These are phyloP conservation scores for Entonaema liquescens DNA, from an alignment of 495 filamentous ascomycete species.

Conservation along the genomic window DNA sequence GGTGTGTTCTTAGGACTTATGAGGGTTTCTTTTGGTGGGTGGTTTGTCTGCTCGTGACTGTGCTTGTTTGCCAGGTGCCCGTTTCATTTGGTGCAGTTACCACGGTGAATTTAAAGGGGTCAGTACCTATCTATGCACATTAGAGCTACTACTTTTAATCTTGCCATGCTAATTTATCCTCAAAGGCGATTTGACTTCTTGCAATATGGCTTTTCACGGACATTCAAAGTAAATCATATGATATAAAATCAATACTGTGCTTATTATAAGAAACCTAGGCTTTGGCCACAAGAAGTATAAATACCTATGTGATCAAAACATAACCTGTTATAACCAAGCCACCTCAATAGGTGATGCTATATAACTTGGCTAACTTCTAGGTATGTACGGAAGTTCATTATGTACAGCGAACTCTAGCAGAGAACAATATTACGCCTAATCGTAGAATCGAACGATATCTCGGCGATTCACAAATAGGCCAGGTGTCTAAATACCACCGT, in stretches of 20 bases:
- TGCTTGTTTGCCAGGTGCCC: too few relatives aligned
- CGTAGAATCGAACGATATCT: neutral
- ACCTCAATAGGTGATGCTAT: constrained; percentile 1
- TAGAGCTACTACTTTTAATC: neutral
- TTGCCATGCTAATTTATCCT: neutral
- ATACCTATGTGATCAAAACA: neutral
- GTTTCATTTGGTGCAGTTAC: too few relatives aligned
- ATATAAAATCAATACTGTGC: neutral
- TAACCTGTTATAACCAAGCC: neutral
- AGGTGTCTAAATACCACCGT: constrained; percentile 21
- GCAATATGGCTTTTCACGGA: neutral
- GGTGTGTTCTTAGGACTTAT: too few relatives aligned
- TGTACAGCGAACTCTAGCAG: constrained; percentile 21
- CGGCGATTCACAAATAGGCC: neutral
- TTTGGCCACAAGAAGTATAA: neutral
- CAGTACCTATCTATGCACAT: too few relatives aligned
- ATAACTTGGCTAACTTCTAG: neutral
- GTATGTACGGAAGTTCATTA: constrained; percentile 7
- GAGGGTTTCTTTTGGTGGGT: too few relatives aligned
- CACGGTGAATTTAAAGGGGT: too few relatives aligned
- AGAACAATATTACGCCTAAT: neutral
- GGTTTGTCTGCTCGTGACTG: too few relatives aligned
- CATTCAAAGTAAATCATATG: neutral
- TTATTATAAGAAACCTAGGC: neutral
- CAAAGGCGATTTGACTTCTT: neutral